Conservation (phyloP, 1,139 yeast genomes). For the Kodamaea anthophila region DNA sequence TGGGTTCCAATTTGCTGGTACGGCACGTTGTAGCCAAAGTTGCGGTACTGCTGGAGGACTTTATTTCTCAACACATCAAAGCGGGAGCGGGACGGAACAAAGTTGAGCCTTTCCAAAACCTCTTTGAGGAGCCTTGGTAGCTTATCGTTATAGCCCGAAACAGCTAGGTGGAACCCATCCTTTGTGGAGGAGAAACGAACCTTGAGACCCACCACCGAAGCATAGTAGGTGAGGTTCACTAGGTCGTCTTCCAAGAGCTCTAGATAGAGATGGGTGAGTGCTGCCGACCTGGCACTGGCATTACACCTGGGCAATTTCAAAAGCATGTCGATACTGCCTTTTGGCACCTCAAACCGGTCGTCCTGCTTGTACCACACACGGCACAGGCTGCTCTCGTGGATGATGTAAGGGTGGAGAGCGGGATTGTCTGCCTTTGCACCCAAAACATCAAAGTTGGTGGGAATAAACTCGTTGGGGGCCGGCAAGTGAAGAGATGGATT, state of each 20-base stretch:
- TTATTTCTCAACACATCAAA: slow-evolving; percentile 66
- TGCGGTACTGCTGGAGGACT: slow-evolving; percentile 54
- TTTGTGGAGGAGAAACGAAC: slow-evolving; percentile 54
- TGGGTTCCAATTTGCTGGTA: slow-evolving; percentile 66
- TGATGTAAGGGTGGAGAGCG: slow-evolving; percentile 31
- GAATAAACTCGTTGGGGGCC: slow-evolving; percentile 67
- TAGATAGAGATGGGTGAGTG: slow-evolving; percentile 55
- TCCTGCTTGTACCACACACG: slow-evolving; percentile 87
- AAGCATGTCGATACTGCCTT: slow-evolving; percentile 62
- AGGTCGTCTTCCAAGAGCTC: slow-evolving; percentile 72
- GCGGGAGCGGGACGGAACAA: slow-evolving; percentile 50
- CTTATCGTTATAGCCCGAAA: slow-evolving; percentile 83
- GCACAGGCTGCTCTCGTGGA: slow-evolving; percentile 26
- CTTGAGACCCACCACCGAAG: slow-evolving; percentile 72
- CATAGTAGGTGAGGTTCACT: slow-evolving; percentile 75
- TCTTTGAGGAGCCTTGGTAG: slow-evolving; percentile 55
- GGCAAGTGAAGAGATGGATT: slow-evolving; percentile 56
- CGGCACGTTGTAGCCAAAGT: slow-evolving; percentile 71
- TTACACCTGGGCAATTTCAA: slow-evolving; percentile 63
- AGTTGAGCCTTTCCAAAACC: slow-evolving; percentile 51
- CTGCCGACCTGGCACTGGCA: slow-evolving; percentile 49
- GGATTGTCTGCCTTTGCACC: slow-evolving; percentile 32
- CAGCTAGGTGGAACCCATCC: slow-evolving; percentile 64
- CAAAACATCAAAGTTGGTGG: slow-evolving; percentile 63
- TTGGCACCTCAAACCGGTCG: slow-evolving; percentile 84